phyloP scores from a whole-genome alignment of 495 filamentous ascomycete species.

The Aspergillus saccharolyticus region DNA sequence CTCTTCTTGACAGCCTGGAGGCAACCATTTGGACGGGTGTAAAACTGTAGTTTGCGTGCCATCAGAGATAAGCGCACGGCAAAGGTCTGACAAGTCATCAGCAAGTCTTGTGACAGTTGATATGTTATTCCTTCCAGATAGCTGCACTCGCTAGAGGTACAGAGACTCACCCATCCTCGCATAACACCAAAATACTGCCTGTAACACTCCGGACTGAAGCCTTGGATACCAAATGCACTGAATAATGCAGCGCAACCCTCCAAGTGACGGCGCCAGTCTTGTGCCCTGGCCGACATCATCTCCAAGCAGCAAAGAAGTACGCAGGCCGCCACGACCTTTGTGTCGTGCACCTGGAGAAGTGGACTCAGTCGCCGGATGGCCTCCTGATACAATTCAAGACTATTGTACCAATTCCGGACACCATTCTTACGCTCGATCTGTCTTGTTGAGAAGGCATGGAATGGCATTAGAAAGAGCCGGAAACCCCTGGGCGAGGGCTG shows the following conservation, averaged over 20 bases:
- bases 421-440: conserved; percentile 41
- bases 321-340: conserved; percentile 37
- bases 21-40: conserved; percentile 38
- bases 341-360: conserved; percentile 32
- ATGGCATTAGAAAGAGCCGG: conserved; percentile 38
- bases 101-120: neutral
- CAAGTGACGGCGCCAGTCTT: conserved; percentile 44
- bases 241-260: conserved; percentile 46
- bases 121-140: neutral
- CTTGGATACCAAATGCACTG: conserved; percentile 37
- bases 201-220: conserved; percentile 35
- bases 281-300: conserved; percentile 45
- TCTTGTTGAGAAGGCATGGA: conserved; percentile 38
- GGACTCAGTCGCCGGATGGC: conserved; percentile 39
- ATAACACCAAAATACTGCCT: conserved; percentile 48
- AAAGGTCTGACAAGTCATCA: conserved; percentile 33
- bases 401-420: conserved; percentile 32
- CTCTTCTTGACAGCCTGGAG: conserved; percentile 24
- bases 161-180: conserved; percentile 38
- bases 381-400: conserved; percentile 42
- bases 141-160: neutral
- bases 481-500: conserved; percentile 32
- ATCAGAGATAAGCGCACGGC: conserved; percentile 43
- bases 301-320: conserved; percentile 43
- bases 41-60: conserved; percentile 41